These are phyloP conservation scores for Acanthamoeba triangularis DNA, from an alignment of 208 protist genomes.

Conservation along the genomic window DNA sequence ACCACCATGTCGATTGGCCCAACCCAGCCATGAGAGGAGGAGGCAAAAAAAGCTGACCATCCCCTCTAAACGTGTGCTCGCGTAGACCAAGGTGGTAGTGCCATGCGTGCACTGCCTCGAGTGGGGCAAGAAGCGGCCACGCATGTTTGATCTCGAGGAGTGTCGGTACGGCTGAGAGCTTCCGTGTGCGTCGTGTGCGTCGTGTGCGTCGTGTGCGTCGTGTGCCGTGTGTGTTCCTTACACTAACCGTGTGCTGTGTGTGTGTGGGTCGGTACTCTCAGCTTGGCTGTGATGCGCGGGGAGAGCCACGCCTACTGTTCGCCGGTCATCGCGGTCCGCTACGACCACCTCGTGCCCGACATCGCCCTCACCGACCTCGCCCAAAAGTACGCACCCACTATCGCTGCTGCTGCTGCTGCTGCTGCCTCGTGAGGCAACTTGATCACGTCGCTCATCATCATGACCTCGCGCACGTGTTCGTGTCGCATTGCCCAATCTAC, in stretches of 20 bases:
- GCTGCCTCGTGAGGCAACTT: not conserved
- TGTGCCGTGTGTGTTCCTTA: not conserved
- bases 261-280: not conserved
- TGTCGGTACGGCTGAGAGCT: not conserved
- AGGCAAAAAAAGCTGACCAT: not conserved
- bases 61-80: not conserved
- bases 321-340: slow-evolving; percentile 9
- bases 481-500: not conserved
- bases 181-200: not conserved
- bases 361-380: slow-evolving; percentile 28
- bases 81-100: slow-evolving; percentile 12
- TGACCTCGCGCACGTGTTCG: not conserved
- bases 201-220: slow-evolving; percentile 10
- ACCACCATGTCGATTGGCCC: not conserved
- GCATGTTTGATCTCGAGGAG: slow-evolving; percentile 14
- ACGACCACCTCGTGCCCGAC: slow-evolving; percentile 68
- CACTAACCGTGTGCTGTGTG: not conserved
- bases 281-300: slow-evolving; percentile 26
- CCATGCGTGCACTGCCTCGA: slow-evolving; percentile 37
- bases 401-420: no score
- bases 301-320: slow-evolving; percentile 31
- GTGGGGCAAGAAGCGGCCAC: slow-evolving; percentile 34
- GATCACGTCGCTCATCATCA: no score
- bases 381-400: not conserved
- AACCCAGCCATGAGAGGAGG: not conserved